Percentiles rank a stretch among this genome's conserved stretches.
Conservation (phyloP, 371 early-diverging fungal species). For the Basidiobolus heterosporus region DNA sequence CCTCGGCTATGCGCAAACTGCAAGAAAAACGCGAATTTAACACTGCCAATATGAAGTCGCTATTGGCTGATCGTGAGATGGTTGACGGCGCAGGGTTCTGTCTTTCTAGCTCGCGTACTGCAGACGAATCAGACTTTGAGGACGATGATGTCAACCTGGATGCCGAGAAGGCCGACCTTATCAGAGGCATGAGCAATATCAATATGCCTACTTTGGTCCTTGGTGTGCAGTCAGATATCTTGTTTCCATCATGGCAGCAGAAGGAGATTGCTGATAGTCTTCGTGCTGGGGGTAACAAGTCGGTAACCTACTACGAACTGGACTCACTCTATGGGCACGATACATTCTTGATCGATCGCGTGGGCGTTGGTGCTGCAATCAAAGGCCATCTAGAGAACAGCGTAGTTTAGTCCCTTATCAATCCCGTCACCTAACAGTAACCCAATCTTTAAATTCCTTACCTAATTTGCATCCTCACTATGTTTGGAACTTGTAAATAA, state of each 20-base stretch:
- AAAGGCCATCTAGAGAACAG: constrained; percentile 70
- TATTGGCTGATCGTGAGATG: constrained; percentile 8
- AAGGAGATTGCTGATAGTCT: constrained; percentile 81
- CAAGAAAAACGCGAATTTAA: constrained; percentile 22
- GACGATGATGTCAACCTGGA: constrained; percentile 22
- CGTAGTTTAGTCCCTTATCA: background rate
- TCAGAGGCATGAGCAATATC: constrained; percentile 33
- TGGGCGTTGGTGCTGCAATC: constrained; percentile 81
- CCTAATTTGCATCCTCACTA: too few relatives aligned
- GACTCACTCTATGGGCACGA: constrained; percentile 94
- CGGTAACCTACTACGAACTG: constrained; percentile 88
- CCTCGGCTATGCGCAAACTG: constrained; percentile 24
- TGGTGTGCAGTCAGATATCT: constrained; percentile 85
- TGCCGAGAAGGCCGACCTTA: constrained; percentile 15
- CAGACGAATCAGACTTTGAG: background rate
- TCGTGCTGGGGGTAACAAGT: constrained; percentile 59
- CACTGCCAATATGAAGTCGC: background rate
- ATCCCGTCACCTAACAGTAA: background rate
- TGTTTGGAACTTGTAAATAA: too few relatives aligned
- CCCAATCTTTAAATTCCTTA: too few relatives aligned
- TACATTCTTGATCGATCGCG: constrained; percentile 81
- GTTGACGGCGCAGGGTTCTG: constrained; percentile 8
- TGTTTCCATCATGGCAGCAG: constrained; percentile 91
- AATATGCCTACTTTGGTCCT: constrained; percentile 69
- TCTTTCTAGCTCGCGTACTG: constrained; percentile 4